Evolutionary conservation across 441 rosid species (phyloP).

Genomic region (Gossypium trilobum): DNA sequence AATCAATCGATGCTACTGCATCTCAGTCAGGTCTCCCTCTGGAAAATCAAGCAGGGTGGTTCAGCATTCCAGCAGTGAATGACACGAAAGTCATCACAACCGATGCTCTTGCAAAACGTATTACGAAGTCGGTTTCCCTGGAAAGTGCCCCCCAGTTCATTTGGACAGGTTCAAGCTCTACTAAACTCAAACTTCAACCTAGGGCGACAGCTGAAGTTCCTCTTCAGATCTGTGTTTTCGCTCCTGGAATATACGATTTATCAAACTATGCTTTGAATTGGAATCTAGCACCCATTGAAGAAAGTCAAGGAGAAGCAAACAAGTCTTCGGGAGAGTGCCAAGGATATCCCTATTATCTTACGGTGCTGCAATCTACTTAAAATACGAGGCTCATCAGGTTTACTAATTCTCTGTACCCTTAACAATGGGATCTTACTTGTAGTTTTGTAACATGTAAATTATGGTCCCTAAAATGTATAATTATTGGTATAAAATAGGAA

Average conservation of each 20-base stretch:
- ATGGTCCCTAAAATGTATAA: slow-evolving; percentile 19
- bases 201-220: slow-evolving; percentile 48
- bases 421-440: slow-evolving; percentile 4
- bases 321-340: slow-evolving; percentile 48
- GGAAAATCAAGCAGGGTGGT: slow-evolving; percentile 68
- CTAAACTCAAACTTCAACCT: slow-evolving; percentile 48
- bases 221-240: slow-evolving; percentile 63
- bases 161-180: slow-evolving; percentile 77
- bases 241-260: slow-evolving; percentile 68
- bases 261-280: slow-evolving; percentile 67
- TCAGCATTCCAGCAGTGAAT: slow-evolving; percentile 30
- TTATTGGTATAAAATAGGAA: slow-evolving; percentile 5
- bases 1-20: slow-evolving; percentile 23
- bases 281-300: slow-evolving; percentile 36
- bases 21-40: slow-evolving; percentile 22
- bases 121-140: slow-evolving; percentile 26
- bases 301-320: slow-evolving; percentile 19
- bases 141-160: slow-evolving; percentile 60
- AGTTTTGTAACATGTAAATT: slow-evolving; percentile 34
- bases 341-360: slow-evolving; percentile 65
- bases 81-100: slow-evolving; percentile 50
- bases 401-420: not conserved
- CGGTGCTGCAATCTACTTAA: slow-evolving; percentile 58
- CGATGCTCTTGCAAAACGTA: slow-evolving; percentile 28
- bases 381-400: slow-evolving; percentile 6